Conservation (phyloP, 805 yeast genomes). For the Yarrowia alimentaria region DNA sequence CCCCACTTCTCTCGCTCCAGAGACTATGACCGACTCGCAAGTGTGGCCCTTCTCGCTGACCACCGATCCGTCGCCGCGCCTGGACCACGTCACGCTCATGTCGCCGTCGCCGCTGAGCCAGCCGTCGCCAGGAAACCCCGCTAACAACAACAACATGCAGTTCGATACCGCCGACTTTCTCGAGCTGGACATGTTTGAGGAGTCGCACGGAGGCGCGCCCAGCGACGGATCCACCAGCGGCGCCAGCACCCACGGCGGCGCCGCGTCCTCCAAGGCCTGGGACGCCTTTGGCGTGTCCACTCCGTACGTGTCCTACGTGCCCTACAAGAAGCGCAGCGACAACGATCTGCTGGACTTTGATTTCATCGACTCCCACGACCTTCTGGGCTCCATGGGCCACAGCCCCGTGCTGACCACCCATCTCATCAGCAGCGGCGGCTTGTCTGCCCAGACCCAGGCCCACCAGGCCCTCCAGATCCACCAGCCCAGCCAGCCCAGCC, state of each 20-base stretch:
- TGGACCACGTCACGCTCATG: slow-evolving; percentile 14
- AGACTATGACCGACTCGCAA: slow-evolving; percentile 17
- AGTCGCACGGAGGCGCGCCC: slow-evolving; percentile 4
- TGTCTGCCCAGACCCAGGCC: too few species aligned
- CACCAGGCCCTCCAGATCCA: too few species aligned
- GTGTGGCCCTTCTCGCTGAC: slow-evolving; percentile 23
- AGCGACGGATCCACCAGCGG: slow-evolving; percentile 3
- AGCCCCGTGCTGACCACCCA: too few species aligned
- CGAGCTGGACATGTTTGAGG: slow-evolving; percentile 23
- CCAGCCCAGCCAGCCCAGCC: too few species aligned
- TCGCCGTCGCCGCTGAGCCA: slow-evolving; percentile 19
- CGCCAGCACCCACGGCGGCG: not conserved
- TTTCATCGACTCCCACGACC: slow-evolving; percentile 5
- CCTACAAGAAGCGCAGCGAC: slow-evolving; percentile 16
- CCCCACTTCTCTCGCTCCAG: not conserved
- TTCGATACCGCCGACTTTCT: slow-evolving; percentile 23
- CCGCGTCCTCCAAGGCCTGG: slow-evolving; percentile 12
- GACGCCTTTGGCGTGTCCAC: slow-evolving; percentile 22
- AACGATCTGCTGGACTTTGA: slow-evolving; percentile 21
- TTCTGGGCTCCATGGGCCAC: not conserved
- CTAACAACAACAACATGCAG: slow-evolving; percentile 6
- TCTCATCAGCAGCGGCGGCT: too few species aligned
- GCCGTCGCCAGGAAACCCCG: slow-evolving; percentile 16
- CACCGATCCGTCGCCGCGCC: slow-evolving; percentile 18
- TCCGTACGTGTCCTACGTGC: slow-evolving; percentile 6